Conservation (phyloP, 441 rosid genomes). For the Erodium texanum region DNA sequence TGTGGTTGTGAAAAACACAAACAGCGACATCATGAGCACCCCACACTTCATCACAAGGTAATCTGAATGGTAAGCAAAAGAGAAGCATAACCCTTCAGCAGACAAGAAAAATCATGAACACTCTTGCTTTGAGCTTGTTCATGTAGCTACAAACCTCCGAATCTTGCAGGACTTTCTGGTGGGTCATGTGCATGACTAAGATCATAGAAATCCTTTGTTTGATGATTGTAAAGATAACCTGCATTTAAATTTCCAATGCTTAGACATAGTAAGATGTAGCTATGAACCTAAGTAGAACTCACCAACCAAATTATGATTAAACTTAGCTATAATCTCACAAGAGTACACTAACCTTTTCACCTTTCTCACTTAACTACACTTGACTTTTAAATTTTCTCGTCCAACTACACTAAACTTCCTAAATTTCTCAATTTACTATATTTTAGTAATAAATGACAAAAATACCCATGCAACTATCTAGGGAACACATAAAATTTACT, state of each 20-base stretch:
- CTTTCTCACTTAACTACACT: too few species aligned
- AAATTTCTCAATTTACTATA: too few species aligned
- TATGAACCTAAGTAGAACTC: slow-evolving; percentile 3
- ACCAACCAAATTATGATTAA: not conserved
- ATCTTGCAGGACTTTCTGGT: slow-evolving; percentile 69
- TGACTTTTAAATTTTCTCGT: too few species aligned
- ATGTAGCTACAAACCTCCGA: slow-evolving; percentile 53
- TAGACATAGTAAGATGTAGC: not conserved
- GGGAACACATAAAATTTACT: too few species aligned
- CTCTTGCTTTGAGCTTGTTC: not conserved
- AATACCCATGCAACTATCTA: too few species aligned
- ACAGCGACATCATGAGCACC: slow-evolving; percentile 97
- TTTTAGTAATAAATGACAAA: too few species aligned
- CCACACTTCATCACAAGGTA: slow-evolving; percentile 98
- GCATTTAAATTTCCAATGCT: slow-evolving; percentile 22
- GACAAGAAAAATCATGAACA: not conserved
- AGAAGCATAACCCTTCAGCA: slow-evolving; percentile 11
- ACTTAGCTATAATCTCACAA: too few species aligned
- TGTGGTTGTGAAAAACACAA: slow-evolving; percentile 94
- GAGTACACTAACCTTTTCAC: too few species aligned
- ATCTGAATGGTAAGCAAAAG: slow-evolving; percentile 40
- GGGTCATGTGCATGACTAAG: slow-evolving; percentile 80
- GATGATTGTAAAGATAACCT: slow-evolving; percentile 85
- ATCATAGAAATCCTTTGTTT: slow-evolving; percentile 83
- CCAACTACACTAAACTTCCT: too few species aligned